Evolutionary conservation across 768 basidiomycete species (phyloP).

Genomic region (Boletus coccyginus): DNA sequence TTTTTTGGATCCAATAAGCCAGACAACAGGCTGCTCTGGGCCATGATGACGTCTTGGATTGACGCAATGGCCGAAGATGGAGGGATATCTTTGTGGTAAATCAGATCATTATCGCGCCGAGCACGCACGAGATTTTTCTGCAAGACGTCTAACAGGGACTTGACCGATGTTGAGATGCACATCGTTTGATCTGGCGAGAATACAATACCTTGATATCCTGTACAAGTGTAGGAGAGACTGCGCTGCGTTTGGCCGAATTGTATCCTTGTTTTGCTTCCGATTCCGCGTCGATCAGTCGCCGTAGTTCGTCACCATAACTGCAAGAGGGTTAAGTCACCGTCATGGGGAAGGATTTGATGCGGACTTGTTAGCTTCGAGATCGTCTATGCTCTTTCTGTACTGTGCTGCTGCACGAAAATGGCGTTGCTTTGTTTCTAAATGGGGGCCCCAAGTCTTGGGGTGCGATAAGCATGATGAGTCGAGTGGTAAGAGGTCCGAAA

Average conservation of each 20-base stretch:
- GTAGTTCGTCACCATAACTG: conserved; percentile 88
- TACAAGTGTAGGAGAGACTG: conserved; percentile 59
- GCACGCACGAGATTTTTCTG: conserved; percentile 68
- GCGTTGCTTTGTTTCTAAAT: conserved; percentile 75
- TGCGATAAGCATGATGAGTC: conserved; percentile 10
- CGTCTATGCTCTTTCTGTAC: conserved; percentile 85
- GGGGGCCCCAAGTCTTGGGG: conserved; percentile 65
- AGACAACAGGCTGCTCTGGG: conserved; percentile 52
- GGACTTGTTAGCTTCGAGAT: conserved; percentile 73
- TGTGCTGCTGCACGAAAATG: conserved; percentile 92
- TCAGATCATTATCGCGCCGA: conserved; percentile 89
- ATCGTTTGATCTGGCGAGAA: not conserved
- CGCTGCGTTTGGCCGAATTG: conserved; percentile 60
- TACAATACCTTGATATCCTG: conserved; percentile 72
- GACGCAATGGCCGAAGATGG: conserved; percentile 61
- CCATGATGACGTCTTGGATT: conserved; percentile 66
- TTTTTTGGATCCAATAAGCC: conserved; percentile 57
- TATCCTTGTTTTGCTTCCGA: conserved; percentile 66
- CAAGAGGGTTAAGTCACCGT: conserved; percentile 7
- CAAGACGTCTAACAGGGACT: conserved; percentile 78
- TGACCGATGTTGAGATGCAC: conserved; percentile 1
- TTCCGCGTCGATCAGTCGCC: conserved; percentile 69
- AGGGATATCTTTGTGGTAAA: conserved; percentile 89
- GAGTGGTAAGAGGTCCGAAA: not conserved
- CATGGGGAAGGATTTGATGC: conserved; percentile 11